Evolutionary conservation across 192 early-diverging fungal species (phyloP).

Genomic region (Podila epigama): DNA sequence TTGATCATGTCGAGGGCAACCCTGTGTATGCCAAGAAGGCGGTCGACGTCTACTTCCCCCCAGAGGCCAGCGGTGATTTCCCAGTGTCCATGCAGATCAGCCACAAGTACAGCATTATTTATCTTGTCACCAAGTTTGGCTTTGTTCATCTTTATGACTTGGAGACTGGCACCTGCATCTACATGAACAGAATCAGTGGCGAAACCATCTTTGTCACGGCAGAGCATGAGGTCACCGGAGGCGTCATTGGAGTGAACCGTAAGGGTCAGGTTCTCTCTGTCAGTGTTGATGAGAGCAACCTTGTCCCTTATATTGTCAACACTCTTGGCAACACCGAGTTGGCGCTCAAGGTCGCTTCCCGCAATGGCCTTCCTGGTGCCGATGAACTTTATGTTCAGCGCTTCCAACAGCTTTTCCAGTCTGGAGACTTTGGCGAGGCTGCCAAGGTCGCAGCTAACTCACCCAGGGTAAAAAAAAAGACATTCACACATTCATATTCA

Average conservation of each 20-base stretch:
- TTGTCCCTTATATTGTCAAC: conserved; percentile 91
- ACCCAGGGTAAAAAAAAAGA: conserved; percentile 65
- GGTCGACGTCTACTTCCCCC: conserved; percentile 96
- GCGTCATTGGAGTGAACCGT: conserved; percentile 95
- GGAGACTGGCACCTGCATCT: conserved; percentile 93
- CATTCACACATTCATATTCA: too few relatives aligned
- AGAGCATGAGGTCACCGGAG: conserved; percentile 83
- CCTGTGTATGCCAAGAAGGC: conserved; percentile 89
- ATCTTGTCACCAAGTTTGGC: conserved; percentile 96
- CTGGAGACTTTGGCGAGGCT: conserved; percentile 85
- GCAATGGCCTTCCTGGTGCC: conserved; percentile 90
- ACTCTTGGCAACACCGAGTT: conserved; percentile 87
- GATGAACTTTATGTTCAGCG: conserved; percentile 90
- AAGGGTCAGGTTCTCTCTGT: conserved; percentile 98
- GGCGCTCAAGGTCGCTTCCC: conserved; percentile 88
- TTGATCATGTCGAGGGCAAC: conserved; percentile 93
- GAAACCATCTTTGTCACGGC: conserved; percentile 99
- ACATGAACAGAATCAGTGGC: conserved; percentile 96
- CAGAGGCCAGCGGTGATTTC: conserved; percentile 93
- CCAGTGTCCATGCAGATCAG: conserved; percentile 97
- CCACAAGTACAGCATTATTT: conserved; percentile 94
- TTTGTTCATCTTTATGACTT: conserved; percentile 98
- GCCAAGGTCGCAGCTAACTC: conserved; percentile 96
- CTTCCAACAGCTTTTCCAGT: conserved; percentile 86
- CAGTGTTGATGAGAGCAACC: conserved; percentile 85